Evolutionary conservation across 805 yeast genomes (phyloP).

Genomic region (Lipomyces yamanashiensis): DNA sequence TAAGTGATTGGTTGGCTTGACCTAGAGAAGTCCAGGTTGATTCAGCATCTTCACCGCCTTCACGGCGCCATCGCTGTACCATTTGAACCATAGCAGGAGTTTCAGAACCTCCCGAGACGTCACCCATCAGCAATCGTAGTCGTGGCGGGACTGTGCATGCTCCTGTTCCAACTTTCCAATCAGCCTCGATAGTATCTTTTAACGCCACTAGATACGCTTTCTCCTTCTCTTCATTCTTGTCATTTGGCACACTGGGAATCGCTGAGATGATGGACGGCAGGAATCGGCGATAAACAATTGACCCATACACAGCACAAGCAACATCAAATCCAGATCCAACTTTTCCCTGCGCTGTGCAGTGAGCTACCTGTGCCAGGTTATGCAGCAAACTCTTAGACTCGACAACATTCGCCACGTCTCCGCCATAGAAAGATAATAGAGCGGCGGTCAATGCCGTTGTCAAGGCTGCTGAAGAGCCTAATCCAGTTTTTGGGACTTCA

Average conservation of each 20-base stretch:
- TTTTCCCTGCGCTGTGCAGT: slow-evolving; percentile 92
- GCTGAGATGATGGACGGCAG: slow-evolving; percentile 54
- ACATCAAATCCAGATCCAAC: slow-evolving; percentile 98
- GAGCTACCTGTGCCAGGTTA: slow-evolving; percentile 85
- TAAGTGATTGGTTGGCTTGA: slow-evolving; percentile 60
- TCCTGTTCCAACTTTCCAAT: slow-evolving; percentile 65
- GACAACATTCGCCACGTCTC: slow-evolving; percentile 43
- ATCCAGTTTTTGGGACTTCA: slow-evolving; percentile 87
- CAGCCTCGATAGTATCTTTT: slow-evolving; percentile 40
- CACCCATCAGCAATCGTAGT: slow-evolving; percentile 84
- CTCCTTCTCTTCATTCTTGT: slow-evolving; percentile 38
- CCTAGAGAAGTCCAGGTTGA: slow-evolving; percentile 62
- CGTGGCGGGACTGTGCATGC: slow-evolving; percentile 70
- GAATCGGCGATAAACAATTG: slow-evolving; percentile 80
- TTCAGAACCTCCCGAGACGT: slow-evolving; percentile 88
- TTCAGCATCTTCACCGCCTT: slow-evolving; percentile 46
- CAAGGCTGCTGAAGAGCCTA: slow-evolving; percentile 95
- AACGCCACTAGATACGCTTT: slow-evolving; percentile 30
- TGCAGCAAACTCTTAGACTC: slow-evolving; percentile 54
- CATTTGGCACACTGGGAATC: slow-evolving; percentile 35
- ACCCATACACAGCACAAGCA: slow-evolving; percentile 92
- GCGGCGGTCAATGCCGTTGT: slow-evolving; percentile 81
- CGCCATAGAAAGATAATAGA: slow-evolving; percentile 54
- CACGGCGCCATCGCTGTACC: slow-evolving; percentile 71
- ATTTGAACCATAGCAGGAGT: slow-evolving; percentile 86